Conservation (phyloP, 192 early-diverging fungal species). For the Chytriomyces sp. region DNA sequence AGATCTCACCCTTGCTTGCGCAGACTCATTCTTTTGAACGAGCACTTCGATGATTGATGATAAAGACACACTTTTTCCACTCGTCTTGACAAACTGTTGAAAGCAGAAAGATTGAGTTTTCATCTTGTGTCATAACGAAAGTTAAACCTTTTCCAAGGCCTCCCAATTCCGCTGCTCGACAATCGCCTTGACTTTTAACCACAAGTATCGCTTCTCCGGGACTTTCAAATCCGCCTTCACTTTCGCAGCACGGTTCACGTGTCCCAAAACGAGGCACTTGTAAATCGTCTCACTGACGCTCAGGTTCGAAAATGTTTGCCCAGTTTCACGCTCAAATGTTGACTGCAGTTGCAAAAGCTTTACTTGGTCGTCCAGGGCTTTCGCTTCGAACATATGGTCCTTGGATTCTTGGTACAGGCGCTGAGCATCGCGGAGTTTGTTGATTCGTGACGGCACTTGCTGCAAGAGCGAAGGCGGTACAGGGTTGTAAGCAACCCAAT, state of each 20-base stretch:
- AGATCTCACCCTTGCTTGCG: slow-evolving; percentile 25
- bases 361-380: slow-evolving; percentile 80
- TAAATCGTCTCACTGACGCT: slow-evolving; percentile 86
- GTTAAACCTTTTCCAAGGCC: slow-evolving; percentile 72
- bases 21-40: slow-evolving; percentile 2
- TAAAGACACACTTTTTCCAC: slow-evolving; percentile 14
- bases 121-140: too few species aligned
- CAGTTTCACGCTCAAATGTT: slow-evolving; percentile 75
- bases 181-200: slow-evolving; percentile 85
- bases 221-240: slow-evolving; percentile 84
- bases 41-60: slow-evolving; percentile 19
- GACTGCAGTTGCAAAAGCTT: slow-evolving; percentile 74
- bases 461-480: slow-evolving; percentile 1
- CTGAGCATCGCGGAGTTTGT: slow-evolving; percentile 71
- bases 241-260: slow-evolving; percentile 75
- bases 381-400: slow-evolving; percentile 72
- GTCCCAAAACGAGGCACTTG: slow-evolving; percentile 74
- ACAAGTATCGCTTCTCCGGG: slow-evolving; percentile 86
- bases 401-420: slow-evolving; percentile 80
- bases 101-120: neutral
- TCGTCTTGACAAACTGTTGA: slow-evolving; percentile 24
- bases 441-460: slow-evolving; percentile 65
- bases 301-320: slow-evolving; percentile 70
- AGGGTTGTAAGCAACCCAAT: neutral
- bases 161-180: slow-evolving; percentile 81